Base-by-base conservation (phyloP, 345 rosid genomes). In the Pistacia integerrima region DNA sequence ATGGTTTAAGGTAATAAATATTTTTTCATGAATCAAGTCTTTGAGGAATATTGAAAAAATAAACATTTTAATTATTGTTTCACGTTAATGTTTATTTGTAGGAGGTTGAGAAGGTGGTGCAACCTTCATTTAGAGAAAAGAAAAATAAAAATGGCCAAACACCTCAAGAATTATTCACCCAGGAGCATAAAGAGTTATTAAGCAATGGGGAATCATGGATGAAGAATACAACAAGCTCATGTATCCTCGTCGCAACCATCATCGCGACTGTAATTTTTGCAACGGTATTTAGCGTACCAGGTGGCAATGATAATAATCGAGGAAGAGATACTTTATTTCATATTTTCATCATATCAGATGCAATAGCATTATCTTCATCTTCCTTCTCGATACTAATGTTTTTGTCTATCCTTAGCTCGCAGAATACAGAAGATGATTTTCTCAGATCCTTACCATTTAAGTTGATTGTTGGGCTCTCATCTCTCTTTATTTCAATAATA, bases 21-120 rank as follows among this genome's bases (percentile, higher is more conserved):
- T 1, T 13, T 18, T 63, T 2, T 59, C 11, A 3, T 22, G 8
- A 1, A 2, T 61, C 8, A 12, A 56, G 7, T 11, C 8, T 61
- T 61, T 22, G 10, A 22, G 2, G 4, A 7, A 6, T 2, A 60
- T 22, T 11, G 16, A 17, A 54, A 4, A 54, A 54, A 54, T 54
- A 11, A 5, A 56, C 5, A 13, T 14, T 16, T 56, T 56, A 3
- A 17, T 18, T 6, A 56, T 17, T 13, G 4, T 25, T 61, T 28
- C 20, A 10, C 20, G 4, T 61, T 25, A 25, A 25, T 25, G 36
- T 3, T 30, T 10, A 8, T 17, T 4, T 64, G 41, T 55, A 75
- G 82, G 76, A 75, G 59, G 76, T 80, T 8, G 63, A 64, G 58
- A 75, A 58, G 30, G 14, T 80, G 14, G 69, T 80, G 2, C 55